Evolutionary conservation across 495 filamentous ascomycete genomes (phyloP), one percentile per base, ranked within the genome.

Genomic region (Neurospora pannonica): DNA sequence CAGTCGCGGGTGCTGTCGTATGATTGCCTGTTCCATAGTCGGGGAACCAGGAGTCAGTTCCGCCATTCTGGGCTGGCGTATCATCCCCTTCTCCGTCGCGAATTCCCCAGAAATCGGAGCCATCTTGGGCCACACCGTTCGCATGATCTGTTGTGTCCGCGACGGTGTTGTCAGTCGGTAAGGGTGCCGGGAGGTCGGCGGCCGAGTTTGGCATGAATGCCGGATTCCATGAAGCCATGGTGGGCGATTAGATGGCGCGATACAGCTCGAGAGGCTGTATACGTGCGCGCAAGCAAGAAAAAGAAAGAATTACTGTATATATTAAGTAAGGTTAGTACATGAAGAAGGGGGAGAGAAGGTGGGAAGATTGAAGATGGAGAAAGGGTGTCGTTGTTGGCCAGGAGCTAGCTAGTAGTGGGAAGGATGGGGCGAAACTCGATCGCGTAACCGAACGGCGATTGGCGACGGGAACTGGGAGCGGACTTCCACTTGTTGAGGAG

Each of bases 211-310:
- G 87, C 86, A 85, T 87, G 78, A 85, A 81, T 34, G 87, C 87
- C 74, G 87, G 87, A 80, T 89, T 81, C 87, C 87, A 89, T 73
- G 86, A 84, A 74, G 85, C 80, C 82, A 86, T 84, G 77, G 75
- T 78, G 72, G 79, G 77, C 73, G 79, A 79, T 78, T 79, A 77
- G 76, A 75, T 69, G 74, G 79, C 72, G 74, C 76, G 79, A 78
- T 81, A 78, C 73, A 34, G 72, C 73, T 75, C 69, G 71, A 70
- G 72, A 72, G 69, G 74, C 72, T 73, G 76, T 74, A 72, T 73
- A 38, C 37, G 71, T 40, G 74, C 72, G 74, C 73, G 34, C 28
- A 17, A 36, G 28, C 46, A 38, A 77, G 46, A 74, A 78, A 79
- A 77, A 69, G 78, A 81, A 75, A 73, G 76, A 81, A 81, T 70